A percentile compares a stretch with the other conserved stretches of the same genome.
Evolutionary conservation across 441 rosid species (phyloP).

Genomic region (Metrosideros polymorpha): DNA sequence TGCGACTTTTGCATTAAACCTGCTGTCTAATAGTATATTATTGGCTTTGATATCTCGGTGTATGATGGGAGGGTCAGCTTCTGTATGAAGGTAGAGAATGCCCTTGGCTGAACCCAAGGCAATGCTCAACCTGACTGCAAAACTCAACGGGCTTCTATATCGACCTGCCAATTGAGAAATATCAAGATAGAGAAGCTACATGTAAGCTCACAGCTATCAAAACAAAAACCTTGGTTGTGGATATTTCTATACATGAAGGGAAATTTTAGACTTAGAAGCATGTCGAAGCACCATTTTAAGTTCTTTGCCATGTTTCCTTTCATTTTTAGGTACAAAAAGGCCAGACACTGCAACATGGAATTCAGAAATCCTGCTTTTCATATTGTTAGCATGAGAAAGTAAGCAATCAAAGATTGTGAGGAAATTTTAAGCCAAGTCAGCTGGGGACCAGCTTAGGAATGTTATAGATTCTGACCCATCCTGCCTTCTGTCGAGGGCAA

Average conservation of each 20-base stretch:
- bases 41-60: constrained; percentile 14
- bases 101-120: constrained; percentile 12
- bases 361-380: background rate
- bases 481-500: background rate
- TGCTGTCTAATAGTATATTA: constrained; percentile 4
- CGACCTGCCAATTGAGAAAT: background rate
- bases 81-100: constrained; percentile 10
- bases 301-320: background rate
- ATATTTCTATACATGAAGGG: background rate
- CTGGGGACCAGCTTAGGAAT: background rate
- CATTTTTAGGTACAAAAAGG: background rate
- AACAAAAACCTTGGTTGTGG: background rate
- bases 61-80: constrained; percentile 12
- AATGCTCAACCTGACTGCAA: background rate
- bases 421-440: background rate
- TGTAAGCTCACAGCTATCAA: background rate
- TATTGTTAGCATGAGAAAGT: background rate
- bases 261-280: background rate
- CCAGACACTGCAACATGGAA: background rate
- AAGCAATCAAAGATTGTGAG: background rate
- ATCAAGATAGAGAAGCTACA: background rate
- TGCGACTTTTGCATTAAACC: constrained; percentile 6
- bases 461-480: background rate
- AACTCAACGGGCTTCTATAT: background rate
- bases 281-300: background rate